Conservation (phyloP, 352 stramenopile genomes). For the Pythium brachiatum region DNA sequence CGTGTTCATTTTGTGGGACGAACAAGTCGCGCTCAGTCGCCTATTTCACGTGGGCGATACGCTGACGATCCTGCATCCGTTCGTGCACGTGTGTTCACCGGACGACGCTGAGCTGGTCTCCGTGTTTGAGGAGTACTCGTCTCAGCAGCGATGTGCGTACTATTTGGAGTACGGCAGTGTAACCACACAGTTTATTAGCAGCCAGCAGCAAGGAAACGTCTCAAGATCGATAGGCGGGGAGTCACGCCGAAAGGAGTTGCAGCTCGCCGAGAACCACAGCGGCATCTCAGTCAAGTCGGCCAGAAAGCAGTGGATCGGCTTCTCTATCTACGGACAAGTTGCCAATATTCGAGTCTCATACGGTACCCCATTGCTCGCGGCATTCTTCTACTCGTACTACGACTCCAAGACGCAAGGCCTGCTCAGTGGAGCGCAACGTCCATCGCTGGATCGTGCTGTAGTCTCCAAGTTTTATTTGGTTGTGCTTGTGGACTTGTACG, state of each 20-base stretch:
- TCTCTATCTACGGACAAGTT: slow-evolving; percentile 56
- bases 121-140: slow-evolving; percentile 61
- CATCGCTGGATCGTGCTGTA: slow-evolving; percentile 40
- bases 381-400: slow-evolving; percentile 70
- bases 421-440: slow-evolving; percentile 13
- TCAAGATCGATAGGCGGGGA: not conserved
- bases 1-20: slow-evolving; percentile 64
- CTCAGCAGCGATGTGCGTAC: slow-evolving; percentile 42
- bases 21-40: slow-evolving; percentile 61
- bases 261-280: slow-evolving; percentile 4
- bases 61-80: slow-evolving; percentile 60
- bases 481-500: slow-evolving; percentile 58
- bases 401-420: slow-evolving; percentile 44
- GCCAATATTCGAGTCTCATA: slow-evolving; percentile 52
- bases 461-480: slow-evolving; percentile 69
- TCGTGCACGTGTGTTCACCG: slow-evolving; percentile 46
- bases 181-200: slow-evolving; percentile 44
- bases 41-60: slow-evolving; percentile 57
- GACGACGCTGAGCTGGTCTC: slow-evolving; percentile 48
- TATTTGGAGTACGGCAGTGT: slow-evolving; percentile 68
- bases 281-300: slow-evolving; percentile 1
- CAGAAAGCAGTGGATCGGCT: slow-evolving; percentile 36
- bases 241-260: slow-evolving; percentile 21
- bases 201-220: not conserved
- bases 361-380: slow-evolving; percentile 58